Conservation (phyloP, 129 eudicot genomes). For the Flaveria trinervia region DNA sequence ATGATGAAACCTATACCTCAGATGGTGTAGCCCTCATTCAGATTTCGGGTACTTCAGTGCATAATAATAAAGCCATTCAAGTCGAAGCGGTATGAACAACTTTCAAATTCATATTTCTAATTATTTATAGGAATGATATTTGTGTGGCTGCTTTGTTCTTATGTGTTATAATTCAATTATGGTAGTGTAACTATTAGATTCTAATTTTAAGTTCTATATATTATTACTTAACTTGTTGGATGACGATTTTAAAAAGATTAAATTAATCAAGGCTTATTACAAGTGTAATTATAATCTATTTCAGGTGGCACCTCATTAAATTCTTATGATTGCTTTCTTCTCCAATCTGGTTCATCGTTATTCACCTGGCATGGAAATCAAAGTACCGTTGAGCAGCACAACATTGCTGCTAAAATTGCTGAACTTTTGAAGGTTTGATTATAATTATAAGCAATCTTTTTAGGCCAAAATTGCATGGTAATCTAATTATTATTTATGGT, state of each 20-base stretch:
- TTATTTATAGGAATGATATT: neutral
- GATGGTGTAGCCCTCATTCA: conserved; percentile 74
- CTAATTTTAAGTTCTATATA: neutral
- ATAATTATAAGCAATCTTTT: neutral
- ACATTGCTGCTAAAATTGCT: conserved; percentile 76
- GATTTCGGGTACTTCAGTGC: conserved; percentile 81
- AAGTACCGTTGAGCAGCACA: conserved; percentile 85
- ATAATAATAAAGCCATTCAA: conserved; percentile 85
- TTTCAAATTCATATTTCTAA: neutral
- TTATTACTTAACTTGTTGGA: neutral
- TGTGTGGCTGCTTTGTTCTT: neutral
- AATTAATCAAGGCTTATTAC: conserved; percentile 6
- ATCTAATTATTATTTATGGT: neutral
- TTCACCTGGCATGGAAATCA: conserved; percentile 95
- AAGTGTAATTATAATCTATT: conserved; percentile 17
- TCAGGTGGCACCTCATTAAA: conserved; percentile 90
- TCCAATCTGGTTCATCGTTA: conserved; percentile 85
- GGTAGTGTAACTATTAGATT: neutral
- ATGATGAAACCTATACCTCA: conserved; percentile 80
- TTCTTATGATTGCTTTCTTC: conserved; percentile 79
- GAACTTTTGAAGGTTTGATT: conserved; percentile 79
- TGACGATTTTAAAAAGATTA: neutral
- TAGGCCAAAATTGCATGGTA: neutral
- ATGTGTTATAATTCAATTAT: neutral
- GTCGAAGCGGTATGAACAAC: conserved; percentile 75